Percentiles rank a stretch among this genome's conserved stretches.
Conservation (phyloP, 768 basidiomycete genomes). For the Podaxis mareebaensis region DNA sequence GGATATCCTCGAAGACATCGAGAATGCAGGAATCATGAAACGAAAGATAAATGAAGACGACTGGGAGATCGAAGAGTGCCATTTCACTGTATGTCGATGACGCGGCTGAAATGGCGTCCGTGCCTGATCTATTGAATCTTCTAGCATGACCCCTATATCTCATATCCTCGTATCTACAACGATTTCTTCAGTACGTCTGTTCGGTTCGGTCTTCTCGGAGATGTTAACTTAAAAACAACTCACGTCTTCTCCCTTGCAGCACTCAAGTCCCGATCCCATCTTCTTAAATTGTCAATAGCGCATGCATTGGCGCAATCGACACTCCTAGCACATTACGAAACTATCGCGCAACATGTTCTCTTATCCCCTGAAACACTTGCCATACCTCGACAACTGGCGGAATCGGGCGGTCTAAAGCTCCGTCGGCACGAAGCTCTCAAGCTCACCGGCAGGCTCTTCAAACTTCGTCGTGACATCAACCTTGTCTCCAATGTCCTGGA, state of each 20-base stretch:
- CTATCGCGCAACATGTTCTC: slow-evolving; percentile 75
- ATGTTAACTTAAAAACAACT: not conserved
- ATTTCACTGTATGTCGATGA: slow-evolving; percentile 66
- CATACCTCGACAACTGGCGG: slow-evolving; percentile 82
- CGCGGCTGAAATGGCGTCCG: slow-evolving; percentile 2
- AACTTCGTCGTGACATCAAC: slow-evolving; percentile 85
- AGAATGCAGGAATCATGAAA: slow-evolving; percentile 67
- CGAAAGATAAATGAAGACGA: slow-evolving; percentile 61
- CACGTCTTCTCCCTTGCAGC: slow-evolving; percentile 43
- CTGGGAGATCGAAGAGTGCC: slow-evolving; percentile 94
- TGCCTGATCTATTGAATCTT: slow-evolving; percentile 10
- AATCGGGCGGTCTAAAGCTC: slow-evolving; percentile 72
- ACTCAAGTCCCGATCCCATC: slow-evolving; percentile 87
- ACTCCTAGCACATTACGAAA: slow-evolving; percentile 85
- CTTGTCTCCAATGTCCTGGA: slow-evolving; percentile 92
- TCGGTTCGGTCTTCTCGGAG: not conserved
- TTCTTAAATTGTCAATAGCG: slow-evolving; percentile 89
- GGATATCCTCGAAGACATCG: slow-evolving; percentile 82
- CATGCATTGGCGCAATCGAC: slow-evolving; percentile 96
- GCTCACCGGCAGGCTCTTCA: slow-evolving; percentile 85
- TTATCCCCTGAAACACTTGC: slow-evolving; percentile 73
- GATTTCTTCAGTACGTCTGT: slow-evolving; percentile 85
- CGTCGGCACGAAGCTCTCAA: slow-evolving; percentile 82
- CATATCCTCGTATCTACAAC: slow-evolving; percentile 91
- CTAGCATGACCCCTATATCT: slow-evolving; percentile 81